Conservation (phyloP, 495 filamentous ascomycete genomes). For the Penicillium herquei region DNA sequence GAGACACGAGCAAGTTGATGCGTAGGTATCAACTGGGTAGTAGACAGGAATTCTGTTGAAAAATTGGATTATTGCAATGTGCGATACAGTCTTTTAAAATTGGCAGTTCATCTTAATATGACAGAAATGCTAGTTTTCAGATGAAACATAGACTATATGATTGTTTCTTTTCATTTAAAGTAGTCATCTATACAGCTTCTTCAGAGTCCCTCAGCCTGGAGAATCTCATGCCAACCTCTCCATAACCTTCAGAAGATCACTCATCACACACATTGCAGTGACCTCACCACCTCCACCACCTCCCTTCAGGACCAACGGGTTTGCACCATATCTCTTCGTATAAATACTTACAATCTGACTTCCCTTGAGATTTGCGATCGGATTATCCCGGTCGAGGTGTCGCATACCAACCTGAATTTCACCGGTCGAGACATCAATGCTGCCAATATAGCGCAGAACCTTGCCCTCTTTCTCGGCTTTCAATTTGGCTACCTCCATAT, state of each 20-base stretch:
- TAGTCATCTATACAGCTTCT: too few species aligned
- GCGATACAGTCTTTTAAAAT: not conserved
- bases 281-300: constrained; percentile 90
- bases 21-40: not conserved
- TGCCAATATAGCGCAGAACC: constrained; percentile 84
- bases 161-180: too few species aligned
- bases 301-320: constrained; percentile 86
- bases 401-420: constrained; percentile 81
- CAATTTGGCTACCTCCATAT: constrained; percentile 76
- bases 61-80: not conserved
- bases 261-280: constrained; percentile 89
- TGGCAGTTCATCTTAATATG: too few species aligned
- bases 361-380: constrained; percentile 88
- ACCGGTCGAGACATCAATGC: constrained; percentile 70
- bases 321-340: constrained; percentile 81
- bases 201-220: too few species aligned
- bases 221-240: not conserved
- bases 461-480: constrained; percentile 74
- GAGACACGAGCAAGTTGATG: not conserved
- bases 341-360: constrained; percentile 97
- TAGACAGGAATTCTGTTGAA: not conserved
- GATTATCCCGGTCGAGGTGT: constrained; percentile 71
- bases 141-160: too few species aligned
- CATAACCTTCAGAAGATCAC: constrained; percentile 61
- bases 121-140: too few species aligned